A percentile compares a stretch with the other conserved stretches of the same genome.
phyloP scores from a whole-genome alignment of 441 rosid genomes.

The Cnidoscolus chayamansa region DNA sequence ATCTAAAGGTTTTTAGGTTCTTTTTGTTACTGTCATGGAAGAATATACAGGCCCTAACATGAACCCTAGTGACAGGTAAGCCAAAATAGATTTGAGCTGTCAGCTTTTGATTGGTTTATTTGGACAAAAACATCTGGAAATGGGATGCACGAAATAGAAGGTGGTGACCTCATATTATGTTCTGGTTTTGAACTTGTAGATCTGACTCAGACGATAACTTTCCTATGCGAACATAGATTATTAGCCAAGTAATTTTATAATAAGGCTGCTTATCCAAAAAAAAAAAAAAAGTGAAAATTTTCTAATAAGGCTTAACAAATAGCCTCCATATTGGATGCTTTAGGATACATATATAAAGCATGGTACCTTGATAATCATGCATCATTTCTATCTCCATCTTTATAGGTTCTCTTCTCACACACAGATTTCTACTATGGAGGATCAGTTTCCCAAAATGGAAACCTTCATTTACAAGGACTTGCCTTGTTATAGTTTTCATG shows the following conservation, averaged over 20 bases:
- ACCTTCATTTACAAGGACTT: conserved; percentile 44
- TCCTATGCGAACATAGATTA: conserved; percentile 3
- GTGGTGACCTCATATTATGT: conserved; percentile 22
- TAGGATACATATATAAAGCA: conserved; percentile 30
- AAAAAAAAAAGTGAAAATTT: no score
- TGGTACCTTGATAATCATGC: conserved; percentile 27
- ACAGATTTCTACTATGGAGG: conserved; percentile 33
- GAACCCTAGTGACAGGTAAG: conserved; percentile 38
- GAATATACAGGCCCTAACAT: not conserved
- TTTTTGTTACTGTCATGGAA: no score
- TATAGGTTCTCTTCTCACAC: conserved; percentile 18
- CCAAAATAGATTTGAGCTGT: conserved; percentile 38
- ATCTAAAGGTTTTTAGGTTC: no score
- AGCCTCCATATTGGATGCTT: conserved; percentile 27
- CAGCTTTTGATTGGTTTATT: conserved; percentile 33
- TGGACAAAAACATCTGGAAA: conserved; percentile 9
- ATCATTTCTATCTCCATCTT: conserved; percentile 29
- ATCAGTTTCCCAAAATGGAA: conserved; percentile 57
- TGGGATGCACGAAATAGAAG: conserved; percentile 37
- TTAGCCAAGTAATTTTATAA: no score
- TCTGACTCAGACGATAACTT: conserved; percentile 48
- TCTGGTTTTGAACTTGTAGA: conserved; percentile 34
- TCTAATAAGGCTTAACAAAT: conserved; percentile 8
- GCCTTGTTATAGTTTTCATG: conserved; percentile 38
- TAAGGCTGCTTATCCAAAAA: no score